A percentile compares a stretch with the other conserved stretches of the same genome.
Evolutionary conservation across 2,329 filamentous ascomycete genomes (phyloP).

Genomic region (Fusarium fracticaudum): DNA sequence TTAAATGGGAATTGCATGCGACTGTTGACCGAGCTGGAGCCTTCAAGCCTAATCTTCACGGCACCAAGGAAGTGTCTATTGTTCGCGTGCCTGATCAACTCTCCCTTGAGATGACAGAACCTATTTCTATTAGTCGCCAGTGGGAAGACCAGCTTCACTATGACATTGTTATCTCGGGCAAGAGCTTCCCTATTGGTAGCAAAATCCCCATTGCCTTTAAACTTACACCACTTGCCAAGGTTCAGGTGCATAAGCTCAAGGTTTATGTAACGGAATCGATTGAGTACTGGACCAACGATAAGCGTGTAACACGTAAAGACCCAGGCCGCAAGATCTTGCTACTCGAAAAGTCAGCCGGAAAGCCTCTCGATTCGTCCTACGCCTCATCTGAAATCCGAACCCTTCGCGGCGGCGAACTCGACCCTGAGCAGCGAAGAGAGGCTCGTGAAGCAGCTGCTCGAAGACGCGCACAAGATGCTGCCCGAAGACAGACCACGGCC

Average conservation of each 20-base stretch:
- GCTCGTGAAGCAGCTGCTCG: slow-evolving; percentile 58
- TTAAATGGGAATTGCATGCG: slow-evolving; percentile 89
- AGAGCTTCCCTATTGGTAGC: slow-evolving; percentile 89
- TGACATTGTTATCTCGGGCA: slow-evolving; percentile 94
- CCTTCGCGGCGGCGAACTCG: slow-evolving; percentile 81
- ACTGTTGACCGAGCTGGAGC: slow-evolving; percentile 86
- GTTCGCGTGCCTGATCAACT: slow-evolving; percentile 88
- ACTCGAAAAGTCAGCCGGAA: slow-evolving; percentile 88
- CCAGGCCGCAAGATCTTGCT: slow-evolving; percentile 84
- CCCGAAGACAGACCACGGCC: slow-evolving; percentile 51
- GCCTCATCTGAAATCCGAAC: slow-evolving; percentile 80
- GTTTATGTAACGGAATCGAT: slow-evolving; percentile 90
- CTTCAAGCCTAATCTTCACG: slow-evolving; percentile 88
- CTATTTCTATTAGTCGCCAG: slow-evolving; percentile 90
- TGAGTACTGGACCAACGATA: slow-evolving; percentile 89
- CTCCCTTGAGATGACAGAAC: slow-evolving; percentile 89
- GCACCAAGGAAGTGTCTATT: slow-evolving; percentile 81
- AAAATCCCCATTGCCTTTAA: slow-evolving; percentile 95
- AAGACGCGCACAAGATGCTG: slow-evolving; percentile 65
- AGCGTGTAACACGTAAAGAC: slow-evolving; percentile 85
- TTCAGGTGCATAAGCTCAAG: slow-evolving; percentile 91
- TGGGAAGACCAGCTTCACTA: slow-evolving; percentile 98
- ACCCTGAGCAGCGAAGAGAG: slow-evolving; percentile 56
- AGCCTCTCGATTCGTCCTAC: slow-evolving; percentile 76
- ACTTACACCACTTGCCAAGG: slow-evolving; percentile 89